Conservation (phyloP, 768 basidiomycete species). For the Russula olivacea region DNA sequence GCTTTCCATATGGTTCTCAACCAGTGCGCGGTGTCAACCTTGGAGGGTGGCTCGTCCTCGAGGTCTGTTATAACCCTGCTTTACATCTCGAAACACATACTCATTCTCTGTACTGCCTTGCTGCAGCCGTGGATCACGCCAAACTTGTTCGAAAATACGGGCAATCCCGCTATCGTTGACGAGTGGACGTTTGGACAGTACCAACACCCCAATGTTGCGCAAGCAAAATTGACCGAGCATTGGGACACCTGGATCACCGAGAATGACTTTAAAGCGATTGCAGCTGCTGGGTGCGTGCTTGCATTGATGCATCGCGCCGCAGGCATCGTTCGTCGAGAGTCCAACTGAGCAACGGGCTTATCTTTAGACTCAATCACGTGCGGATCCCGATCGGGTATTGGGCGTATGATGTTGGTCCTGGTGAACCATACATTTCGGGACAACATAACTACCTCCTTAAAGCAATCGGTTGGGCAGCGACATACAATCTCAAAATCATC, state of each 20-base stretch:
- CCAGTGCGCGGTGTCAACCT: conserved; percentile 82
- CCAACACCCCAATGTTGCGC: conserved; percentile 47
- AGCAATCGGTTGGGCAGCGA: conserved; percentile 64
- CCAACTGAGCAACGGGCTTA: too few species aligned
- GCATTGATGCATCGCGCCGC: too few species aligned
- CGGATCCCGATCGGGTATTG: conserved; percentile 86
- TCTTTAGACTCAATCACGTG: conserved; percentile 69
- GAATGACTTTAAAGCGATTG: conserved; percentile 67
- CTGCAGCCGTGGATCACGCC: conserved; percentile 71
- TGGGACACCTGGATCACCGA: conserved; percentile 87
- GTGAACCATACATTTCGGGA: conserved; percentile 75
- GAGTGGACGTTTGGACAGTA: conserved; percentile 73
- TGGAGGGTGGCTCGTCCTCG: conserved; percentile 58
- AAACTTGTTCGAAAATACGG: conserved; percentile 65
- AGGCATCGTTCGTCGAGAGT: too few species aligned
- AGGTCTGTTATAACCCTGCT: conserved; percentile 33
- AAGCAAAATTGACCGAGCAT: conserved; percentile 50
- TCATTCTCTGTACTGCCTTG: not conserved
- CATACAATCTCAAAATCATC: conserved; percentile 71
- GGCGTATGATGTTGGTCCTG: conserved; percentile 74
- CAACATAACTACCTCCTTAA: conserved; percentile 64
- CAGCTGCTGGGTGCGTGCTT: conserved; percentile 58
- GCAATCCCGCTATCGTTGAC: conserved; percentile 52
- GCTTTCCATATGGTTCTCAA: conserved; percentile 67
- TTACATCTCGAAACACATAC: not conserved